A percentile compares a stretch with the other conserved stretches of the same genome.
Conservation (phyloP, 139 green algal genomes). For the Astrephomene gubernaculifera region DNA sequence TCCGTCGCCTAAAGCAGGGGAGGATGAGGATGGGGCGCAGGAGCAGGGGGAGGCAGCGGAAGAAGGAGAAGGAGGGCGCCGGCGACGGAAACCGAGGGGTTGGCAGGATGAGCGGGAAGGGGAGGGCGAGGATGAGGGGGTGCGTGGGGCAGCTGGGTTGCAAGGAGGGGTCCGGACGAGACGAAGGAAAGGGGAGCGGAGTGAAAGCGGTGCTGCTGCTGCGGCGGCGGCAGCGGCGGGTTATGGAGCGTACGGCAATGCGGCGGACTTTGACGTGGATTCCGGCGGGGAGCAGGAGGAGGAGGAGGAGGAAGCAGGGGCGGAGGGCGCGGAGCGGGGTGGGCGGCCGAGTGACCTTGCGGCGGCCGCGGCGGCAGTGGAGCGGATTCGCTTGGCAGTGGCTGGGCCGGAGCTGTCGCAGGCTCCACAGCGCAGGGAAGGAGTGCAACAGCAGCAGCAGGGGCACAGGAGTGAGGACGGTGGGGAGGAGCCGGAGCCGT, state of each 20-base stretch:
- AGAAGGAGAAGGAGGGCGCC: background rate
- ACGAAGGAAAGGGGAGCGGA: background rate
- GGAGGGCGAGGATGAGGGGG: background rate
- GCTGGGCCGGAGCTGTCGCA: background rate
- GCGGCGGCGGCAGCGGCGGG: background rate
- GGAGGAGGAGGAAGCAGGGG: background rate
- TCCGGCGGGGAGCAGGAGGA: background rate
- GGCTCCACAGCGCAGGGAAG: background rate
- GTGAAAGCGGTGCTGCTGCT: background rate
- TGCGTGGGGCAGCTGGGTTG: background rate
- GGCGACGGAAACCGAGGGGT: background rate
- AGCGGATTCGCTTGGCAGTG: constrained; percentile 2
- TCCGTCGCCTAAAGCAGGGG: too few species aligned
- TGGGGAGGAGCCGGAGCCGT: background rate
- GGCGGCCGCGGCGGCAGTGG: background rate
- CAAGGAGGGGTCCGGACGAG: background rate
- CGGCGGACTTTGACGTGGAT: too few species aligned
- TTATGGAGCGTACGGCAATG: background rate
- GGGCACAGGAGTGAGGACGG: background rate
- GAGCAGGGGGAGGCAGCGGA: background rate
- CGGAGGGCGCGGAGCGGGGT: too few species aligned
- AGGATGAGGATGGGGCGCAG: background rate
- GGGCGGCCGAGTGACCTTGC: background rate
- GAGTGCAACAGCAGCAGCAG: background rate
- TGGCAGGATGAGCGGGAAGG: background rate